These are phyloP conservation scores for Penicillium simplicissimum DNA, from an alignment of 495 filamentous ascomycete genomes.

Conservation along the genomic window DNA sequence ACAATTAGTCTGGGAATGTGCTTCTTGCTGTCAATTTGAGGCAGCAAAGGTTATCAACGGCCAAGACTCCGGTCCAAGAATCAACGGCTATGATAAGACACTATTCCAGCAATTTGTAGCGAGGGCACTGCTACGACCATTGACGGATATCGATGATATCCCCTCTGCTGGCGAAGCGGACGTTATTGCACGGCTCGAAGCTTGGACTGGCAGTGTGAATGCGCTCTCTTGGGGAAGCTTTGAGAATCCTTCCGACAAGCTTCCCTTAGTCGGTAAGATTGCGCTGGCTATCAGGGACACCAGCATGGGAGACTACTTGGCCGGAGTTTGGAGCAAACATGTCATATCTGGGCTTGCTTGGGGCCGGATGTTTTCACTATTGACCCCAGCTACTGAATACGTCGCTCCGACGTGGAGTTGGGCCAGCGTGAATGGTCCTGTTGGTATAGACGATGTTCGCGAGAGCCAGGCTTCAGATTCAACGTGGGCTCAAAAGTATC, in stretches of 20 bases:
- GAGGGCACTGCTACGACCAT: background rate
- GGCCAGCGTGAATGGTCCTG: background rate
- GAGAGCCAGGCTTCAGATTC: background rate
- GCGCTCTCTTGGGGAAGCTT: slow-evolving; percentile 6
- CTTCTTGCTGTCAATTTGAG: slow-evolving; percentile 7
- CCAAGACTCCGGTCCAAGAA: background rate
- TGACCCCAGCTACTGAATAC: background rate
- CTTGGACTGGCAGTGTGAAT: slow-evolving; percentile 3
- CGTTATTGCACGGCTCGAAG: background rate
- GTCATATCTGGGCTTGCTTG: background rate
- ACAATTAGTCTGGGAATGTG: slow-evolving; percentile 16
- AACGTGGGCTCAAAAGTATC: background rate
- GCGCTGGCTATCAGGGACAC: background rate
- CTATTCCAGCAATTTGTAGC: background rate
- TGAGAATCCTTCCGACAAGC: slow-evolving; percentile 3
- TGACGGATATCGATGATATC: background rate
- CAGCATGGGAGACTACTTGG: background rate
- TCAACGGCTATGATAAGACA: background rate
- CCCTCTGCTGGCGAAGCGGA: background rate
- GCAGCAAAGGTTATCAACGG: background rate
- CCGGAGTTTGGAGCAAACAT: background rate
- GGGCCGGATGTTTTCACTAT: background rate
- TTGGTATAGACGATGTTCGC: background rate
- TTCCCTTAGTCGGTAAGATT: background rate
- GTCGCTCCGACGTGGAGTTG: background rate